A percentile compares a stretch with the other conserved stretches of the same genome.
Conservation (phyloP, 2,329 filamentous ascomycete genomes). For the Clarireedia hainanense region DNA sequence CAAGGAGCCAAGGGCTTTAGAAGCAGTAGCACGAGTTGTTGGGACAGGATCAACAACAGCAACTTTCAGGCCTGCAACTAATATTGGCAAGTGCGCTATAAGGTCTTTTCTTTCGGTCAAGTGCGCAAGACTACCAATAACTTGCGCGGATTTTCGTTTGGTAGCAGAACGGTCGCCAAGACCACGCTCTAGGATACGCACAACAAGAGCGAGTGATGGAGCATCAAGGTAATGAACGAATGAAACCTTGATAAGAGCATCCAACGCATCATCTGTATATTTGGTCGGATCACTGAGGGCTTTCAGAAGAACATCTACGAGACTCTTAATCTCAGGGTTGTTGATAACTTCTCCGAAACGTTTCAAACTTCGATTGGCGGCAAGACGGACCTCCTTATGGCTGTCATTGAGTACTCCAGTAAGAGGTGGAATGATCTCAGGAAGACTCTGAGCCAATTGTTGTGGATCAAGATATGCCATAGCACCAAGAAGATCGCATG, state of each 20-base stretch:
- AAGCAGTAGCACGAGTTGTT: constrained; percentile 90
- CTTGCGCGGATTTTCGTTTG: constrained; percentile 92
- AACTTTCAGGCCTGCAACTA: constrained; percentile 81
- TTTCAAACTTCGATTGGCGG: constrained; percentile 92
- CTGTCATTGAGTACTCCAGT: constrained; percentile 94
- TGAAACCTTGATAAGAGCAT: constrained; percentile 93
- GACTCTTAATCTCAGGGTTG: constrained; percentile 91
- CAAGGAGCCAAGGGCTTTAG: constrained; percentile 90
- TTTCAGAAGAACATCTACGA: constrained; percentile 88
- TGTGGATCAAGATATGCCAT: constrained; percentile 98
- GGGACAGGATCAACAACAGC: constrained; percentile 94
- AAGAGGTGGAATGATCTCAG: constrained; percentile 92
- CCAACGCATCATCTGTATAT: constrained; percentile 89
- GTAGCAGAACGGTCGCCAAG: constrained; percentile 86
- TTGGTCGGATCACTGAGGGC: constrained; percentile 96
- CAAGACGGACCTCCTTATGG: constrained; percentile 90
- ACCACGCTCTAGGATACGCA: constrained; percentile 89
- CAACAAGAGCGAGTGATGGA: constrained; percentile 87
- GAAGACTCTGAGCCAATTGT: constrained; percentile 83
- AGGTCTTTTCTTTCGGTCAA: constrained; percentile 95
- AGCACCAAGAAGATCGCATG: constrained; percentile 89
- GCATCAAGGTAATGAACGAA: constrained; percentile 98
- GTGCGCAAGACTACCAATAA: constrained; percentile 95
- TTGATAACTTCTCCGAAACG: constrained; percentile 97
- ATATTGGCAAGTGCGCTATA: constrained; percentile 78